These are phyloP conservation scores for Chlorophyllum brunneum DNA, from an alignment of 768 basidiomycete species.

Conservation along the genomic window DNA sequence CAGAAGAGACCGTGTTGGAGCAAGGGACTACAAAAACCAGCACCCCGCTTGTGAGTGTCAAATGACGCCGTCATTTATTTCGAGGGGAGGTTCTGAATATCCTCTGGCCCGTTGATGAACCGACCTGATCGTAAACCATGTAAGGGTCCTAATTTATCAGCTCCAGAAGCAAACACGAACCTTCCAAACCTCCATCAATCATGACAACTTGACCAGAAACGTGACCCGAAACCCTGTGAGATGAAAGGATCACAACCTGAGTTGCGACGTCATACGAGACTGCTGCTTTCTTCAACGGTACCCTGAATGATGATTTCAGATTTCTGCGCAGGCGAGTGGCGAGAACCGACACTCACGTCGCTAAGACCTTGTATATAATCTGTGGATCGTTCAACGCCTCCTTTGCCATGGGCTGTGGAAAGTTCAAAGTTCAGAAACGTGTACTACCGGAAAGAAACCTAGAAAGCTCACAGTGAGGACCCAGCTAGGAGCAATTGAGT, in stretches of 20 bases:
- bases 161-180: conserved; percentile 22
- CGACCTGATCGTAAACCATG: not conserved
- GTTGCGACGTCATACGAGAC: conserved; percentile 59
- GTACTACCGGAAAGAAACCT: not conserved
- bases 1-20: too few relatives aligned
- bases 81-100: too few relatives aligned
- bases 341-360: conserved; percentile 47
- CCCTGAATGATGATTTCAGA: conserved; percentile 33
- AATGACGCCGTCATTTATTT: too few relatives aligned
- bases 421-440: not conserved
- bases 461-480: conserved; percentile 40
- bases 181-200: conserved; percentile 81
- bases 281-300: conserved; percentile 67
- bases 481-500: conserved; percentile 71
- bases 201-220: conserved; percentile 67
- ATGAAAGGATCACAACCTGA: conserved; percentile 61
- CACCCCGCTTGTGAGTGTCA: too few relatives aligned
- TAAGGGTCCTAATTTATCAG: not conserved
- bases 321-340: not conserved
- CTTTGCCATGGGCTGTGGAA: conserved; percentile 47
- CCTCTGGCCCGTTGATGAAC: not conserved
- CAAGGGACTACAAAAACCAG: too few relatives aligned
- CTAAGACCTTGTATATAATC: conserved; percentile 54
- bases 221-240: conserved; percentile 61
- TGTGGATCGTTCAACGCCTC: conserved; percentile 50